phyloP scores from a whole-genome alignment of 2,329 filamentous ascomycete species.

The Zymoseptoria pseudotritici region DNA sequence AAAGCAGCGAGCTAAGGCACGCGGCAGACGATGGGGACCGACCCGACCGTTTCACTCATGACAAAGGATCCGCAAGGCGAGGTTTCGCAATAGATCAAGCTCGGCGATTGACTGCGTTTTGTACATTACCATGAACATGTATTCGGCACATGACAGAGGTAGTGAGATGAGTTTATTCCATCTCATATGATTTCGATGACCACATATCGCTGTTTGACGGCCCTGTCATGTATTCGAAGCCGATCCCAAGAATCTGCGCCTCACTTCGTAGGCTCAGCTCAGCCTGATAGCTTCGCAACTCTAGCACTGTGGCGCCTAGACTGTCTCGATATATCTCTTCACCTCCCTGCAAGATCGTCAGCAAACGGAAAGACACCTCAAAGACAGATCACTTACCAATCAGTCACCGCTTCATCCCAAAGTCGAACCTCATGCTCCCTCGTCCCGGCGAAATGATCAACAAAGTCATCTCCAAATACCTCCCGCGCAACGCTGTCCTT shows the following conservation, averaged over 20 bases:
- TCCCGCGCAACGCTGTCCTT: slow-evolving; percentile 83
- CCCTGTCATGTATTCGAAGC: too few species aligned
- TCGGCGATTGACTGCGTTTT: background rate
- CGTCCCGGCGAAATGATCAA: slow-evolving; percentile 90
- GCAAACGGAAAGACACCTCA: slow-evolving; percentile 1
- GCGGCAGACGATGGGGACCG: background rate
- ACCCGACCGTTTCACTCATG: background rate
- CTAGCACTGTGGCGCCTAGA: slow-evolving; percentile 14
- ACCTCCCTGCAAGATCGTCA: slow-evolving; percentile 28
- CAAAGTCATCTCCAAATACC: slow-evolving; percentile 89
- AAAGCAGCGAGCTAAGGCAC: background rate
- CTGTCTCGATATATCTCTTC: slow-evolving; percentile 33
- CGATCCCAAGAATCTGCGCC: too few species aligned
- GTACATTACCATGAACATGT: background rate
- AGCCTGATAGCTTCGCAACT: background rate
- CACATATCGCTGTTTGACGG: background rate
- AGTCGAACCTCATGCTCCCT: slow-evolving; percentile 82
- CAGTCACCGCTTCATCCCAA: slow-evolving; percentile 94
- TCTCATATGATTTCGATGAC: background rate
- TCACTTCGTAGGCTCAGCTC: background rate
- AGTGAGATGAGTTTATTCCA: background rate
- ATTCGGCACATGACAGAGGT: background rate
- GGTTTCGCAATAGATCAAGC: background rate
- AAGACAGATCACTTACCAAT: slow-evolving; percentile 61
- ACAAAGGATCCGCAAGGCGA: background rate